These are phyloP conservation scores for Erodium chrysanthum DNA, from an alignment of 441 rosid genomes.

Conservation along the genomic window DNA sequence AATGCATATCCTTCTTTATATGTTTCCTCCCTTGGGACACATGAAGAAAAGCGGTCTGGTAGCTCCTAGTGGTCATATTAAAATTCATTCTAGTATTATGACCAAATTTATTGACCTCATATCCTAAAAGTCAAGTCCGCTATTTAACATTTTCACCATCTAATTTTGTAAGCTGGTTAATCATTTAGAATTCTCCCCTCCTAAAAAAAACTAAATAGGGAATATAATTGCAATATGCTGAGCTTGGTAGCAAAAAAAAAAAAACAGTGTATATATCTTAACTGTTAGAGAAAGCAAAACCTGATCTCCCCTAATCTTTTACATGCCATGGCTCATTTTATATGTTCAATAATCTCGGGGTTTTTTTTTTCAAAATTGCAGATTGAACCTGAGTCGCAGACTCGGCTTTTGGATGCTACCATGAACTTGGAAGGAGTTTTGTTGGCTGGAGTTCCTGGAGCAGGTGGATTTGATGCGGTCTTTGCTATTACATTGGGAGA, in stretches of 20 bases:
- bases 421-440: constrained; percentile 81
- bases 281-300: background rate
- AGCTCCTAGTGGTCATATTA: too few species aligned
- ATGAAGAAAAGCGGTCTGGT: too few species aligned
- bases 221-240: background rate
- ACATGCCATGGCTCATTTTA: background rate
- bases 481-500: constrained; percentile 69
- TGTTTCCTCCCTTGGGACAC: too few species aligned
- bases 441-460: constrained; percentile 92
- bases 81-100: too few species aligned
- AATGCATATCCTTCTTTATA: too few species aligned
- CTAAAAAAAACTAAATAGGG: too few species aligned
- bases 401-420: constrained; percentile 66
- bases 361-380: constrained; percentile 28
- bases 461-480: constrained; percentile 93
- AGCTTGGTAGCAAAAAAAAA: background rate
- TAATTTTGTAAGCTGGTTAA: background rate
- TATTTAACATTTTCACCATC: background rate
- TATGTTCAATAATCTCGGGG: background rate
- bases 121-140: too few species aligned
- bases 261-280: background rate
- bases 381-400: constrained; percentile 87
- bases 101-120: too few species aligned
- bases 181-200: background rate
- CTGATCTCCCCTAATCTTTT: background rate